phyloP scores from a whole-genome alignment of 169 alveolate species.

The Neospora caninum region DNA sequence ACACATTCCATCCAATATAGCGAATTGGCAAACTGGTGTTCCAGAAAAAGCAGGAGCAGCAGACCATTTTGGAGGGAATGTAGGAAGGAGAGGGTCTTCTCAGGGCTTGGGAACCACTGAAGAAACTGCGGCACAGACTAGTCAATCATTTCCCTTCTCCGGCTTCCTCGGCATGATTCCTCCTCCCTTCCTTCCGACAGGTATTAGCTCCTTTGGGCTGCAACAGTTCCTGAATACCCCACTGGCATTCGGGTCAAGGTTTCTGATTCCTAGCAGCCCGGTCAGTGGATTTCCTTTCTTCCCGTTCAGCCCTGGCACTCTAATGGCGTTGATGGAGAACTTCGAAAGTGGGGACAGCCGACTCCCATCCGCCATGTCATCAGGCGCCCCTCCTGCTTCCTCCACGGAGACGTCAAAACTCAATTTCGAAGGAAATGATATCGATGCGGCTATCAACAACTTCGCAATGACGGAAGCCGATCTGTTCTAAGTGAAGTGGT shows the following conservation, averaged over 20 bases:
- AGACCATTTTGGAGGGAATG: not conserved
- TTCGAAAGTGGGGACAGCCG: slow-evolving; percentile 2
- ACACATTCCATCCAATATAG: not conserved
- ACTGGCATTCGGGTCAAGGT: not conserved
- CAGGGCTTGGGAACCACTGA: not conserved
- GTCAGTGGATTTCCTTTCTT: not conserved
- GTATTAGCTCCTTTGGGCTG: not conserved
- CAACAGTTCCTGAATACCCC: not conserved
- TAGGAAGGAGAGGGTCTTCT: not conserved
- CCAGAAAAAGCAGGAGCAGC: not conserved
- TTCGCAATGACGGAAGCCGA: slow-evolving; percentile 24
- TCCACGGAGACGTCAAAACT: not conserved
- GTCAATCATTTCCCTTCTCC: not conserved
- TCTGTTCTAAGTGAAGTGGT: not conserved
- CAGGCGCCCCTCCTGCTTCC: not conserved
- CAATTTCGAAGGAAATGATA: not conserved
- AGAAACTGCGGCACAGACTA: not conserved
- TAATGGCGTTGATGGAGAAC: not conserved
- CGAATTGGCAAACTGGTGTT: no score
- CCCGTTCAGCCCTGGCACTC: not conserved
- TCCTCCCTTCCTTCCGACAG: not conserved
- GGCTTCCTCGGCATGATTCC: not conserved
- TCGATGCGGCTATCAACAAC: slow-evolving; percentile 1
- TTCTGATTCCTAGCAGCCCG: not conserved
- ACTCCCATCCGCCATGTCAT: not conserved